Evolutionary conservation across 2,329 filamentous ascomycete genomes (phyloP).

Genomic region (Neofusicoccum kwambonambiense): DNA sequence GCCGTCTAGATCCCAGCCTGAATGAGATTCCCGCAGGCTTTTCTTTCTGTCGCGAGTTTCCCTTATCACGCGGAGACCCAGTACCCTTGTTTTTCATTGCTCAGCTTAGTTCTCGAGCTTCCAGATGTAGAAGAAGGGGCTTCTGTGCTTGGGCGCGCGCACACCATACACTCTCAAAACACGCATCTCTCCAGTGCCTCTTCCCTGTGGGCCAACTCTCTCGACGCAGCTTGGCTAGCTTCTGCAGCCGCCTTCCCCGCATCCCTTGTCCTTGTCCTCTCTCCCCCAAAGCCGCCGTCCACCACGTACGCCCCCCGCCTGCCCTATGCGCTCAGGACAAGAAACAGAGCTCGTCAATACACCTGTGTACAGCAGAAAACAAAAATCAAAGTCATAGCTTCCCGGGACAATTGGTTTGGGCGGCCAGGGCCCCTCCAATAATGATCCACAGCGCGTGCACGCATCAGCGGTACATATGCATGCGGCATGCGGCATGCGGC

Average conservation of each 20-base stretch:
- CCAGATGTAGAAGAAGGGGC: slow-evolving; percentile 9
- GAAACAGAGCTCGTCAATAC: neutral
- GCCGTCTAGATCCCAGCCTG: slow-evolving; percentile 19
- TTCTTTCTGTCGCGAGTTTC: neutral
- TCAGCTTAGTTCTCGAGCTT: slow-evolving; percentile 3
- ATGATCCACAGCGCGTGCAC: slow-evolving; percentile 5
- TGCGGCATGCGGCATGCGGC: slow-evolving; percentile 2
- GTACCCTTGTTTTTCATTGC: neutral
- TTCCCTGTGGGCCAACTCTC: neutral
- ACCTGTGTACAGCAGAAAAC: slow-evolving; percentile 12
- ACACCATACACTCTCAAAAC: neutral
- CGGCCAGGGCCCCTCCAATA: neutral
- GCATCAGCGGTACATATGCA: slow-evolving; percentile 4
- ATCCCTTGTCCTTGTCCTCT: neutral
- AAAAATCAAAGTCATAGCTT: slow-evolving; percentile 5
- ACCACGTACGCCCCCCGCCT: neutral
- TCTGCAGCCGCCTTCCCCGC: neutral
- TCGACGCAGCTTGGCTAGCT: neutral
- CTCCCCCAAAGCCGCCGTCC: too few relatives aligned
- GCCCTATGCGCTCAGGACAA: neutral
- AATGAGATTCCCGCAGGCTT: slow-evolving; percentile 19
- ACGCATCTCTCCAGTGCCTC: neutral
- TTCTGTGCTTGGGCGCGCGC: neutral
- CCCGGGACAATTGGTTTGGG: neutral
- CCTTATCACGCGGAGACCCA: slow-evolving; percentile 3